Percentiles rank a stretch among this genome's conserved stretches.
phyloP scores from a whole-genome alignment of 208 protist species.

The Leishmania gerbilli region DNA sequence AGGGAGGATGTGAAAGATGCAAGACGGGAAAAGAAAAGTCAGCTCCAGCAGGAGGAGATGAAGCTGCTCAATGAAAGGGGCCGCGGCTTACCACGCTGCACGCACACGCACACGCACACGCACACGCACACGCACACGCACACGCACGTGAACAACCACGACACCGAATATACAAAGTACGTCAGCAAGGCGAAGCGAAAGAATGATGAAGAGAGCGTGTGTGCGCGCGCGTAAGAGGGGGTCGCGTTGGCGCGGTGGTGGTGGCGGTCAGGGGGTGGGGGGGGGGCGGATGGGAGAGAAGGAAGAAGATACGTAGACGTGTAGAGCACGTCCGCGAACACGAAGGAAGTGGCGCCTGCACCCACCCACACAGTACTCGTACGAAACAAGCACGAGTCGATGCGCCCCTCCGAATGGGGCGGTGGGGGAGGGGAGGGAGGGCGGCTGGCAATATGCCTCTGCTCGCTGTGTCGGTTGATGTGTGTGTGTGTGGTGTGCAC shows the following conservation, averaged over 20 bases:
- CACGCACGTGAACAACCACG: too few relatives aligned
- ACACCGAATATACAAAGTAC: background rate
- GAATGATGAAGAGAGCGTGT: background rate
- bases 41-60: background rate
- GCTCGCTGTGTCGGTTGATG: background rate
- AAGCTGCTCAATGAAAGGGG: background rate
- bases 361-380: background rate
- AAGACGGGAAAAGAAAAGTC: background rate
- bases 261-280: too few relatives aligned
- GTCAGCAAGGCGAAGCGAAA: background rate
- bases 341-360: too few relatives aligned
- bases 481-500: background rate
- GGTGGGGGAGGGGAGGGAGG: background rate
- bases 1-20: background rate
- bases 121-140: too few relatives aligned
- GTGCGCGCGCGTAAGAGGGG: too few relatives aligned
- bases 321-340: too few relatives aligned
- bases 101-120: too few relatives aligned
- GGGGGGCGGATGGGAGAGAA: too few relatives aligned
- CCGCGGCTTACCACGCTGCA: too few relatives aligned
- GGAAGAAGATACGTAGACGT: too few relatives aligned
- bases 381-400: background rate
- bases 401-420: background rate
- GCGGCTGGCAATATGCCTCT: background rate
- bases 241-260: too few relatives aligned